Evolutionary conservation across 768 basidiomycete genomes (phyloP), one percentile per base, ranked within the genome.

Genomic region (Suillus subalutaceus): DNA sequence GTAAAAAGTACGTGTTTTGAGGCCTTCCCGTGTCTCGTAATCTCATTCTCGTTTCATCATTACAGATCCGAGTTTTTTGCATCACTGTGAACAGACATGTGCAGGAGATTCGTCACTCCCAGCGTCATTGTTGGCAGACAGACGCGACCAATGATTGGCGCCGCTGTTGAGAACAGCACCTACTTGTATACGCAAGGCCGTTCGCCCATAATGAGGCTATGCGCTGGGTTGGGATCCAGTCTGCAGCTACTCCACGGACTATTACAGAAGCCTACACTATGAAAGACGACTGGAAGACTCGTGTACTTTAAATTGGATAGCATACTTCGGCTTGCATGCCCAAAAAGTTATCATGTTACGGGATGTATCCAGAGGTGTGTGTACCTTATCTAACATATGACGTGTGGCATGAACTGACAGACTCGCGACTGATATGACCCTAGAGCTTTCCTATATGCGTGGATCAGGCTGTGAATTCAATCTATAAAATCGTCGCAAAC

Each of bases 131-230:
- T n/a, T 57, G 56, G 56, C 13, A 13, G n/a, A n/a, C n/a, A n/a
- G 37, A n/a, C n/a, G n/a, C 32, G 32, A 32, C 32, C 32, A 26
- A 26, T 26, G 26, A 32, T 32, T 32, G 32, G 32, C 35, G 23
- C 37, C 3, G 56, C 56, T n/a, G 56, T 38, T 23, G 56, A 57
- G 35, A 57, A 57, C 37, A 57, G 56, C 56, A 23, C n/a, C 37
- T 57, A 13, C n/a, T 57, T 57, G 56, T 38, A 57, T 38, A 37
- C n/a, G 0, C 35, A 57, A 57, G 37, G n/a, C 56, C 13, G 35
- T 16, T 32, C 5, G 6, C 4, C 10, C 48, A 12, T 6, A 12
- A 37, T 15, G n/a, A 23, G n/a, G 2, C 7, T n/a, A 1, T 6
- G 10, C n/a, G 15, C n/a, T 16, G 37, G n/a, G 37, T 38, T 4